Evolutionary conservation across 805 yeast species (phyloP).

Genomic region (Kluyveromyces nonfermentans): DNA sequence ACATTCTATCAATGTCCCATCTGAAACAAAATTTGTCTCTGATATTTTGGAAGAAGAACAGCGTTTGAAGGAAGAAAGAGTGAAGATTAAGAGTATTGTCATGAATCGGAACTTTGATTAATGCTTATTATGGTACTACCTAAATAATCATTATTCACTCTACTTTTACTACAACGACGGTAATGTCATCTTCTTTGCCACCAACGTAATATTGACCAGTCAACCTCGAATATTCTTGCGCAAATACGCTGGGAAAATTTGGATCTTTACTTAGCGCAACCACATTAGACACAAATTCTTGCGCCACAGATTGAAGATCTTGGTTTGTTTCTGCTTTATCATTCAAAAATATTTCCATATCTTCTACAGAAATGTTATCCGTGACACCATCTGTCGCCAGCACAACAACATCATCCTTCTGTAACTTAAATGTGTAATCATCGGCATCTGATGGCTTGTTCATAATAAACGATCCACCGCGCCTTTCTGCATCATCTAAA

Average conservation of each 20-base stretch:
- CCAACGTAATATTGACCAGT: conserved; percentile 70
- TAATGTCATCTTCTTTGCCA: conserved; percentile 93
- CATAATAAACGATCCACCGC: conserved; percentile 55
- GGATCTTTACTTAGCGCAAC: conserved; percentile 62
- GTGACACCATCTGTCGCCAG: conserved; percentile 93
- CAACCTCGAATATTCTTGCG: conserved; percentile 60
- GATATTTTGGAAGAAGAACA: conserved; percentile 43
- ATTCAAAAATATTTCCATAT: conserved; percentile 57
- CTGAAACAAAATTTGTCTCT: conserved; percentile 44
- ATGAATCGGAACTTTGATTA: conserved; percentile 30
- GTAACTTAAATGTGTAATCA: conserved; percentile 51
- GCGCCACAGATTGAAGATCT: conserved; percentile 40
- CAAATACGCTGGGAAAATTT: conserved; percentile 73
- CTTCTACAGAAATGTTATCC: conserved; percentile 70
- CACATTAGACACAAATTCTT: conserved; percentile 55
- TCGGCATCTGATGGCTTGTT: conserved; percentile 67
- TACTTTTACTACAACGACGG: conserved; percentile 67
- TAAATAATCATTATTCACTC: conserved; percentile 12
- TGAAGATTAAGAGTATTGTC: conserved; percentile 48
- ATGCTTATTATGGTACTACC: conserved; percentile 1
- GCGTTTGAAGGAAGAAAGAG: conserved; percentile 42
- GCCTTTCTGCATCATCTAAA: conserved; percentile 40
- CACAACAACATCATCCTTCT: conserved; percentile 65
- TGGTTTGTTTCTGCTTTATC: conserved; percentile 32
- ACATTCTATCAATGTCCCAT: conserved; percentile 42